These are phyloP conservation scores for Cladosporium colombiae DNA, from an alignment of 2,329 filamentous ascomycete species.

Conservation along the genomic window DNA sequence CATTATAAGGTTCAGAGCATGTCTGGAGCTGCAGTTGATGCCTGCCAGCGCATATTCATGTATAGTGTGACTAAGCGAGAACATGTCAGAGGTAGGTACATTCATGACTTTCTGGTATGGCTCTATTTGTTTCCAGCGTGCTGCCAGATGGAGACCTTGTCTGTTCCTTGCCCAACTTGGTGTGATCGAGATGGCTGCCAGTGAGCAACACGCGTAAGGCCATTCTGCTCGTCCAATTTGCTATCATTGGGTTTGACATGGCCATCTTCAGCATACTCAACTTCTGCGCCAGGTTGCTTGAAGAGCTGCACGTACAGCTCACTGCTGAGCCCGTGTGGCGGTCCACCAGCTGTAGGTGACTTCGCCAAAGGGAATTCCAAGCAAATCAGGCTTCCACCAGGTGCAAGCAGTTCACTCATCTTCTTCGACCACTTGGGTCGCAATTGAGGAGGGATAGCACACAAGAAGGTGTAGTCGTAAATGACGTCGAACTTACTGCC, in stretches of 20 bases:
- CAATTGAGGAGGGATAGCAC: conserved; percentile 56
- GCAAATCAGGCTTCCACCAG: conserved; percentile 58
- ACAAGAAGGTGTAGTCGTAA: conserved; percentile 67
- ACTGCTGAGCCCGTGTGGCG: conserved; percentile 70
- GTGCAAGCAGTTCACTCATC: conserved; percentile 55
- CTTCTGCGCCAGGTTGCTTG: conserved; percentile 65
- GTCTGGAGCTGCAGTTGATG: not conserved
- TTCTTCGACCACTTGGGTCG: conserved; percentile 60
- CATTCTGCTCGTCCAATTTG: conserved; percentile 48
- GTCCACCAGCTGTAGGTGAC: conserved; percentile 63
- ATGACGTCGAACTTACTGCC: conserved; percentile 61
- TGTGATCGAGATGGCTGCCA: conserved; percentile 60
- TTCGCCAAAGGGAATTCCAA: conserved; percentile 80
- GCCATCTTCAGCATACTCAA: conserved; percentile 61
- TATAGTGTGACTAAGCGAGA: not conserved
- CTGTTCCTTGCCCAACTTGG: conserved; percentile 53
- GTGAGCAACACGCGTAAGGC: conserved; percentile 51
- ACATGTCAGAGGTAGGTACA: not conserved
- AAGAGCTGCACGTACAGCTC: conserved; percentile 73
- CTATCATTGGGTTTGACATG: conserved; percentile 42
- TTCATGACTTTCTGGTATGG: not conserved
- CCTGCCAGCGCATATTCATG: not conserved
- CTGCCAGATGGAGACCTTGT: conserved; percentile 53
- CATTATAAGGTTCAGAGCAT: not conserved
- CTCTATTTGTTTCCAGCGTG: conserved; percentile 27